Evolutionary conservation across 176 grass and related monocot genomes (phyloP), one percentile per base, ranked within the genome.

Genomic region (Oryza longistaminata): DNA sequence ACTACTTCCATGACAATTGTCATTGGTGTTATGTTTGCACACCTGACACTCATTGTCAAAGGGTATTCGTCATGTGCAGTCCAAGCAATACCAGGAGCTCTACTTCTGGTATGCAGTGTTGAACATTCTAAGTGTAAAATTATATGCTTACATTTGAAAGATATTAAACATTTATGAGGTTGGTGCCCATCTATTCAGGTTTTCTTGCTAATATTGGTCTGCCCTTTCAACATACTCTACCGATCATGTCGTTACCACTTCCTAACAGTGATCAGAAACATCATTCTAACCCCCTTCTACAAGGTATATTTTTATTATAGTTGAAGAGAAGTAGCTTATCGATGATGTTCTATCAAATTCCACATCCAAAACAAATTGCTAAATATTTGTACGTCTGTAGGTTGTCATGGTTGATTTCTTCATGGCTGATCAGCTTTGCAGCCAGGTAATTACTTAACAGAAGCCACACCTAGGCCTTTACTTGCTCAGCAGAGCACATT

Each of bases 401-500:
- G 97, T 99, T 78, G 86, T 96, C 68, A 99, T 99, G 96, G 96
- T 99, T 24, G 96, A 99, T 87, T 99, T 96, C 81, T 99, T 99
- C 93, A 96, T 99, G 97, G 97, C 97, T 85, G 97, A 99, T 96
- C 96, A 96, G 74, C 93, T 96, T 82, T 96, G 93, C 78, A 99
- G 93, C 39, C 96, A 96, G 93, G 93, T 96, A 96, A 86, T 67
- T 62, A 86, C 6, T 43, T 62, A 68, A 46, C 15, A 67, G 53
- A 79, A 67, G 69, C 52, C 44, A 37, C 68, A 26, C 77, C 43
- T n/a, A 73, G 25, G 52, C 24, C 53, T 66, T 79, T 68, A 52
- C 19, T 58, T 70, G 52, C 71, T 71, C 71, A 43, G 64, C 58
- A 85, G 78, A 76, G 4, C 33, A n/a, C 37, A 37, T 81, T 81